These are phyloP conservation scores for Sungouiella thailandica DNA, from an alignment of 805 yeast species.

Conservation along the genomic window DNA sequence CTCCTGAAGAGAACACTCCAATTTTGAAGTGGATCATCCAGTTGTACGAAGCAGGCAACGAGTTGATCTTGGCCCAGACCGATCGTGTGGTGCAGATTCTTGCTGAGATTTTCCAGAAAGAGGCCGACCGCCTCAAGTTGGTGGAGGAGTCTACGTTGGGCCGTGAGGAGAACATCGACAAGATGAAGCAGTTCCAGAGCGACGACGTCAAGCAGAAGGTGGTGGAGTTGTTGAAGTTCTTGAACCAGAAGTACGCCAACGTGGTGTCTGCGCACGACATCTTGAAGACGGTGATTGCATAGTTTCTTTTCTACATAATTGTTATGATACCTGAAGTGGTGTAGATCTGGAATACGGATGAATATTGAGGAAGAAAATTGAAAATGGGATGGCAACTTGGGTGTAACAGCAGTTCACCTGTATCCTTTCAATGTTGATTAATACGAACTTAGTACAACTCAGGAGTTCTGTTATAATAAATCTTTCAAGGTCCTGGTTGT, in stretches of 20 bases:
- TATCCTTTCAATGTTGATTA: no score
- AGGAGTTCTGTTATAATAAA: no score
- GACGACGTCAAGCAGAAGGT: constrained; percentile 63
- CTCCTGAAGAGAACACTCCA: constrained; percentile 89
- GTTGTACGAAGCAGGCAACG: constrained; percentile 62
- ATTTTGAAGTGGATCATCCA: constrained; percentile 72
- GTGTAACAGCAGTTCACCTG: no score
- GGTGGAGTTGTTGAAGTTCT: constrained; percentile 64
- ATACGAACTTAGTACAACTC: no score
- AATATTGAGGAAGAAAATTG: no score
- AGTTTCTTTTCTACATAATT: constrained; percentile 2
- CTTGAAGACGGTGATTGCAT: constrained; percentile 40
- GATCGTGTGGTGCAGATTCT: constrained; percentile 64
- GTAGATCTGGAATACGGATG: neutral
- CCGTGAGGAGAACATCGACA: constrained; percentile 76
- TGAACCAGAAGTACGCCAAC: constrained; percentile 63
- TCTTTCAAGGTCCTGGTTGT: no score
- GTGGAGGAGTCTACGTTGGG: constrained; percentile 75
- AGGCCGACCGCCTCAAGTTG: constrained; percentile 65
- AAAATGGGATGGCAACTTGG: no score
- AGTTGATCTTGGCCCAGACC: constrained; percentile 49
- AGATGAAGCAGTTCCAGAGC: constrained; percentile 71
- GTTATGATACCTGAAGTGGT: no score
- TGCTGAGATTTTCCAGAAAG: constrained; percentile 67
- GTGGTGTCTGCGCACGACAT: constrained; percentile 50